Evolutionary conservation across 2,329 filamentous ascomycete genomes (phyloP).

Genomic region (Exophiala dermatitidis): DNA sequence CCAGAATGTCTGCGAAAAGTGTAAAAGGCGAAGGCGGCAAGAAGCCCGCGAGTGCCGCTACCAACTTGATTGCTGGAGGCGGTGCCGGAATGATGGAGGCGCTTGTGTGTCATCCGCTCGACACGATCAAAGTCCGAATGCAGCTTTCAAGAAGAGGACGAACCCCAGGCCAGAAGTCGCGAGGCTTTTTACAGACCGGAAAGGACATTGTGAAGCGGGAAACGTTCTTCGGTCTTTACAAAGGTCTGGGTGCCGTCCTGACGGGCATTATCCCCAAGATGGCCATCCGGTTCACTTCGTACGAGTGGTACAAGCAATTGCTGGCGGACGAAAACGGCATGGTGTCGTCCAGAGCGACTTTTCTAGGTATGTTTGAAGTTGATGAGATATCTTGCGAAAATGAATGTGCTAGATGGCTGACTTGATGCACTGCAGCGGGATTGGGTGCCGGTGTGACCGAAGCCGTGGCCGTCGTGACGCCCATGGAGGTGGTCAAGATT

Average conservation of each 20-base stretch:
- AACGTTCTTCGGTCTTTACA: constrained; percentile 89
- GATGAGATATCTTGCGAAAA: neutral
- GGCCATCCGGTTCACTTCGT: constrained; percentile 97
- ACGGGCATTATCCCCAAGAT: constrained; percentile 98
- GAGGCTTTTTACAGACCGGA: constrained; percentile 83
- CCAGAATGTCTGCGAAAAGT: constrained; percentile 54
- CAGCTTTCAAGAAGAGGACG: constrained; percentile 84
- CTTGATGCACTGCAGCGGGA: constrained; percentile 53
- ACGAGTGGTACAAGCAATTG: constrained; percentile 87
- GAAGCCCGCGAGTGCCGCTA: constrained; percentile 75
- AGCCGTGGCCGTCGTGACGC: constrained; percentile 90
- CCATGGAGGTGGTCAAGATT: constrained; percentile 99
- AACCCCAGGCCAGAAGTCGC: constrained; percentile 69
- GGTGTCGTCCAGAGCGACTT: constrained; percentile 65
- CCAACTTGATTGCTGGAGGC: constrained; percentile 94
- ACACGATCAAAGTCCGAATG: constrained; percentile 99
- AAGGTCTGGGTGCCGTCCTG: constrained; percentile 91
- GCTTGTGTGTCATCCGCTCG: constrained; percentile 86
- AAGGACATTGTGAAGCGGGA: constrained; percentile 80
- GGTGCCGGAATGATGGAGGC: constrained; percentile 99
- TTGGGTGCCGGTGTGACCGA: constrained; percentile 91
- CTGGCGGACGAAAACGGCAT: constrained; percentile 63
- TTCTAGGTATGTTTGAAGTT: constrained; percentile 49
- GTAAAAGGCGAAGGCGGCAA: constrained; percentile 55
- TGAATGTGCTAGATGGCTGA: constrained; percentile 7